Conservation (phyloP, 768 basidiomycete species). For the Hortiboletus campestris region DNA sequence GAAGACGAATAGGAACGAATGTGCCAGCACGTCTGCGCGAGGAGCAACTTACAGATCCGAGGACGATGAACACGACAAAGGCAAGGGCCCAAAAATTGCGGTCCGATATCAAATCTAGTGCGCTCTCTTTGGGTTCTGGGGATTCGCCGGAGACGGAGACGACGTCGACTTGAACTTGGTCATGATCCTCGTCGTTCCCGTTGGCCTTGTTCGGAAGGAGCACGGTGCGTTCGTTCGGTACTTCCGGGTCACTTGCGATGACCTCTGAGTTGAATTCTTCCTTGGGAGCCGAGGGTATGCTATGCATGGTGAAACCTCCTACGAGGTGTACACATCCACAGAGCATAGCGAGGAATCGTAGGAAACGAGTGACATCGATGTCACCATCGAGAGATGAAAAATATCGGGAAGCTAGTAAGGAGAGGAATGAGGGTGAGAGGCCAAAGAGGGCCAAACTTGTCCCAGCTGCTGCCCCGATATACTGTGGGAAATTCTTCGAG, state of each 20-base stretch:
- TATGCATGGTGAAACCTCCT: constrained; percentile 47
- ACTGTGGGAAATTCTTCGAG: constrained; percentile 63
- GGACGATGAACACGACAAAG: constrained; percentile 46
- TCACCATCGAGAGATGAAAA: constrained; percentile 51
- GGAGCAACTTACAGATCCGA: constrained; percentile 61
- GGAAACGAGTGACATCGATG: constrained; percentile 48
- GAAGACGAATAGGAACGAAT: background rate
- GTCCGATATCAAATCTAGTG: constrained; percentile 50
- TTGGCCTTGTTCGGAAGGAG: constrained; percentile 30
- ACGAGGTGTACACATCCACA: constrained; percentile 53
- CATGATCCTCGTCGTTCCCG: constrained; percentile 1
- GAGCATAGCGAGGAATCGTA: constrained; percentile 55
- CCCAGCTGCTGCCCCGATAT: constrained; percentile 66
- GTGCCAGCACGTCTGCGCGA: too few relatives aligned
- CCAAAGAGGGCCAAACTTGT: constrained; percentile 72
- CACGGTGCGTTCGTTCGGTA: constrained; percentile 28
- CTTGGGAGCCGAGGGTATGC: constrained; percentile 9
- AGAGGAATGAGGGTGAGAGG: constrained; percentile 76
- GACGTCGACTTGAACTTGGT: constrained; percentile 20
- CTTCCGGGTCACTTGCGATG: constrained; percentile 14
- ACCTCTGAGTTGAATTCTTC: background rate
- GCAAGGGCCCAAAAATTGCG: constrained; percentile 64
- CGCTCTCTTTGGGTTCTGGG: constrained; percentile 19
- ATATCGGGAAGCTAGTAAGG: constrained; percentile 57
- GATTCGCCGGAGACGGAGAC: constrained; percentile 26